Conservation (phyloP, 192 early-diverging fungal species). For the Backusella sp. region DNA sequence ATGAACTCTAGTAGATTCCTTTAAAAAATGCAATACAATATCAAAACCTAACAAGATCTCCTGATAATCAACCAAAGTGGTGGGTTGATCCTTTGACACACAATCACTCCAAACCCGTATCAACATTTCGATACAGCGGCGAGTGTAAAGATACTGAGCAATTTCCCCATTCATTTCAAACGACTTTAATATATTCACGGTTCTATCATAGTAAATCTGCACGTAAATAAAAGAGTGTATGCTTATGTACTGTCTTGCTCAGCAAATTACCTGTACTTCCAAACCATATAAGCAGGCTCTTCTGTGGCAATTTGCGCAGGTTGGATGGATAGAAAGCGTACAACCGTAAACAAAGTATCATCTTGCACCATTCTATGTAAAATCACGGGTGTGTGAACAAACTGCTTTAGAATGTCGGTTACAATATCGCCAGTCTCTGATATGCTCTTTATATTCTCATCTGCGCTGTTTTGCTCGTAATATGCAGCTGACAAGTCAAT, state of each 20-base stretch:
- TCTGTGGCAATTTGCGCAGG: conserved; percentile 9
- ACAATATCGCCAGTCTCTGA: conserved; percentile 31
- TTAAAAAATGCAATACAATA: conserved; percentile 25
- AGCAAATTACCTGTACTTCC: conserved; percentile 35
- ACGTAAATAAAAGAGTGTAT: background rate
- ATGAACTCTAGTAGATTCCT: conserved; percentile 29
- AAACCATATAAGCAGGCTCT: conserved; percentile 20
- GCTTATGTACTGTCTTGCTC: background rate
- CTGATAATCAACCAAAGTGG: background rate
- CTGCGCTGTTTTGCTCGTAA: conserved; percentile 6
- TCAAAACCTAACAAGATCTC: conserved; percentile 27
- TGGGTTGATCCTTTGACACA: background rate
- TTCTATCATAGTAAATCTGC: conserved; percentile 2
- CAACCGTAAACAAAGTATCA: conserved; percentile 38
- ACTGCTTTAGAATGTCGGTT: conserved; percentile 32
- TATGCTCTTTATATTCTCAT: conserved; percentile 16
- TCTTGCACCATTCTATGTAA: conserved; percentile 34
- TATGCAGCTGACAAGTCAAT: conserved; percentile 32
- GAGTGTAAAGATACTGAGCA: conserved; percentile 26
- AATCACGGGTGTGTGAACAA: conserved; percentile 32
- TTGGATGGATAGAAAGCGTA: conserved; percentile 33
- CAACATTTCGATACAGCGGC: conserved; percentile 16
- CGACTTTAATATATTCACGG: conserved; percentile 14
- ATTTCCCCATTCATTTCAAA: conserved; percentile 22
- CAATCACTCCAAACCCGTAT: conserved; percentile 1